Evolutionary conservation across 2,329 filamentous ascomycete genomes (phyloP).

Genomic region (Trichophyton verrucosum): DNA sequence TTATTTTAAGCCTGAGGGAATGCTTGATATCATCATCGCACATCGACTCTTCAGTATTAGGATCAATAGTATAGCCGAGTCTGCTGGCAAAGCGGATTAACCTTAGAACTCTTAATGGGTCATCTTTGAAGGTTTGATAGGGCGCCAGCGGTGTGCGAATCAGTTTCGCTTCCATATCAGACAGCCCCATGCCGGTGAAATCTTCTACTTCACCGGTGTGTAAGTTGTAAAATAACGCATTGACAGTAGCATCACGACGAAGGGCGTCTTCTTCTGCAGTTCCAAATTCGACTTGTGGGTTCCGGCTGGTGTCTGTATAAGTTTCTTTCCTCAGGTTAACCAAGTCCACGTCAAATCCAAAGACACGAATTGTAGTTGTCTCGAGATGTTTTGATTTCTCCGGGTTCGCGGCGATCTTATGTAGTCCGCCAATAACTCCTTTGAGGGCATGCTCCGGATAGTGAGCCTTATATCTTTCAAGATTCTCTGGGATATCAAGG

Average conservation of each 20-base stretch:
- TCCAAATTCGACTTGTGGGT: slow-evolving; percentile 86
- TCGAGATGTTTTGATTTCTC: slow-evolving; percentile 95
- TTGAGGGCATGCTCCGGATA: slow-evolving; percentile 34
- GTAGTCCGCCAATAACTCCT: slow-evolving; percentile 55
- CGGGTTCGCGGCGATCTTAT: slow-evolving; percentile 84
- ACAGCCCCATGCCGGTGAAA: slow-evolving; percentile 59
- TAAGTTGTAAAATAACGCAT: slow-evolving; percentile 92
- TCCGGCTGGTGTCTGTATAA: slow-evolving; percentile 77
- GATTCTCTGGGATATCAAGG: slow-evolving; percentile 27
- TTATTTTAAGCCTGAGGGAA: slow-evolving; percentile 78
- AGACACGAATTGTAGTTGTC: slow-evolving; percentile 73
- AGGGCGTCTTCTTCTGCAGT: slow-evolving; percentile 81
- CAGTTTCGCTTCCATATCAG: slow-evolving; percentile 58
- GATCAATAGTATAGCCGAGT: slow-evolving; percentile 65
- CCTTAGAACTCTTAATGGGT: slow-evolving; percentile 75
- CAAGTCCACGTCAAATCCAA: slow-evolving; percentile 81
- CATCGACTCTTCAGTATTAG: slow-evolving; percentile 60
- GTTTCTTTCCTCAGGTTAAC: slow-evolving; percentile 90
- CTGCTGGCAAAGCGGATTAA: slow-evolving; percentile 84
- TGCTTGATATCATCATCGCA: slow-evolving; percentile 61
- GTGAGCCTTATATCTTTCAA: slow-evolving; percentile 34
- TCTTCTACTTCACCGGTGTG: slow-evolving; percentile 71
- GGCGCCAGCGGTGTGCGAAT: slow-evolving; percentile 81
- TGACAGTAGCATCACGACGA: slow-evolving; percentile 83
- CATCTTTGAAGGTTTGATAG: slow-evolving; percentile 85